Evolutionary conservation across 768 basidiomycete genomes (phyloP).

Genomic region (Leucosporidium scottii): DNA sequence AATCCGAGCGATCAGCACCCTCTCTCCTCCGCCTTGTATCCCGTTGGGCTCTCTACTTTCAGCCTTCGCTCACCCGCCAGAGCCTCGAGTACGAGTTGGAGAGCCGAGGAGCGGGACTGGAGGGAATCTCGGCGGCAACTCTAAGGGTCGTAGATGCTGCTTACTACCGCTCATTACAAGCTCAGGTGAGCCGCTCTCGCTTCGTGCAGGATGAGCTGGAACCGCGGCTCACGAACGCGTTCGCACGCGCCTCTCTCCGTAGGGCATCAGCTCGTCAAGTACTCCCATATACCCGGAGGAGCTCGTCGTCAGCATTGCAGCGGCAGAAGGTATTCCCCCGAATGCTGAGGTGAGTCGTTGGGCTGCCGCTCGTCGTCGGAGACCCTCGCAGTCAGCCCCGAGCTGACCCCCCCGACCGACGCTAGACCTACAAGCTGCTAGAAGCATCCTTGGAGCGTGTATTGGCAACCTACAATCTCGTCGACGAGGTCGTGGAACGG

Average conservation of each 20-base stretch:
- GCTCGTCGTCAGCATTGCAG: neutral
- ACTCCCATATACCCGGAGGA: neutral
- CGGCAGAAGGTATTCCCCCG: neutral
- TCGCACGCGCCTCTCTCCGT: no score
- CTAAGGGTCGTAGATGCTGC: neutral
- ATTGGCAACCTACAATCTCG: slow-evolving; percentile 4
- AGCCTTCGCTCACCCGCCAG: slow-evolving; percentile 3
- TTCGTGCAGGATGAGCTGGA: neutral
- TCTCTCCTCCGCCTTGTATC: neutral
- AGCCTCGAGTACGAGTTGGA: slow-evolving; percentile 21
- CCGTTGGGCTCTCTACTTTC: slow-evolving; percentile 1
- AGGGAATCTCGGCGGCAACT: neutral
- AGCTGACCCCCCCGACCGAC: no score
- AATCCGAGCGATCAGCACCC: slow-evolving; percentile 3
- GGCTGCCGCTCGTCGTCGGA: neutral
- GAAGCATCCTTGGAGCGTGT: slow-evolving; percentile 9
- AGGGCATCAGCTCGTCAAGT: no score
- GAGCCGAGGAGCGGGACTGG: neutral
- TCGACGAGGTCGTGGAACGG: neutral
- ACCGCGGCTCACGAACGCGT: neutral
- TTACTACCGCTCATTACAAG: neutral
- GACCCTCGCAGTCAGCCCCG: no score
- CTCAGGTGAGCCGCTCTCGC: neutral
- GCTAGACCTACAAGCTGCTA: slow-evolving; percentile 20
- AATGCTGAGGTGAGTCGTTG: neutral